Conservation (phyloP, 257 asterid genomes). For the Linaria vulgaris region DNA sequence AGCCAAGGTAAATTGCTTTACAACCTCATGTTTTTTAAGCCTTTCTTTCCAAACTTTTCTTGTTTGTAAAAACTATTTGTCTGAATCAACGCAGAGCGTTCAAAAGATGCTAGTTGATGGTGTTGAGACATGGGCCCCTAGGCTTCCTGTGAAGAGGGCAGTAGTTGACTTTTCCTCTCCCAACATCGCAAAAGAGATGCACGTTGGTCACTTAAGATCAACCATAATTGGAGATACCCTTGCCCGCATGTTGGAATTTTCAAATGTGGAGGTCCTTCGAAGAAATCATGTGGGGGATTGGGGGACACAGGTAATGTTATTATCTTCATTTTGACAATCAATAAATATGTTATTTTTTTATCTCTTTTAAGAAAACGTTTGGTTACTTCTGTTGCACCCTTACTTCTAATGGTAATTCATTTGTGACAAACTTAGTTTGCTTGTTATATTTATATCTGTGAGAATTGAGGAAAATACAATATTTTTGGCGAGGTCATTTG, state of each 20-base stretch:
- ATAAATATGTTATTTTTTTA: slow-evolving; percentile 2
- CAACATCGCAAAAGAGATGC: slow-evolving; percentile 97
- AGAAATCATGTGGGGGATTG: slow-evolving; percentile 98
- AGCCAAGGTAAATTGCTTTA: slow-evolving; percentile 53
- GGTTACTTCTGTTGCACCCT: slow-evolving; percentile 4
- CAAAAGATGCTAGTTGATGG: slow-evolving; percentile 79
- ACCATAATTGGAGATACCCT: slow-evolving; percentile 94
- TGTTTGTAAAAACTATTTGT: slow-evolving; percentile 15
- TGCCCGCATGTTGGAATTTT: slow-evolving; percentile 89
- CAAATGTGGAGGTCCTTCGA: slow-evolving; percentile 83
- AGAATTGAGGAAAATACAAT: background rate
- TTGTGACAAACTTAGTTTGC: background rate
- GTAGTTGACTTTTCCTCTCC: slow-evolving; percentile 97
- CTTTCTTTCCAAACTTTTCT: background rate
- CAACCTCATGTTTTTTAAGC: background rate
- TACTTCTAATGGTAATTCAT: background rate
- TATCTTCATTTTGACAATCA: slow-evolving; percentile 20
- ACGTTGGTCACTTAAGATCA: slow-evolving; percentile 94
- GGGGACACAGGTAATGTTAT: slow-evolving; percentile 81
- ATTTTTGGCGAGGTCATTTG: background rate
- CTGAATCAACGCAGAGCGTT: slow-evolving; percentile 59
- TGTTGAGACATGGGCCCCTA: slow-evolving; percentile 85
- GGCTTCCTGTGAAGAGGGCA: slow-evolving; percentile 68
- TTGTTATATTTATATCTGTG: background rate
- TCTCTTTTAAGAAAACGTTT: slow-evolving; percentile 11